Conservation (phyloP, 78 protist species). For the Polysphondylium violaceum region DNA sequence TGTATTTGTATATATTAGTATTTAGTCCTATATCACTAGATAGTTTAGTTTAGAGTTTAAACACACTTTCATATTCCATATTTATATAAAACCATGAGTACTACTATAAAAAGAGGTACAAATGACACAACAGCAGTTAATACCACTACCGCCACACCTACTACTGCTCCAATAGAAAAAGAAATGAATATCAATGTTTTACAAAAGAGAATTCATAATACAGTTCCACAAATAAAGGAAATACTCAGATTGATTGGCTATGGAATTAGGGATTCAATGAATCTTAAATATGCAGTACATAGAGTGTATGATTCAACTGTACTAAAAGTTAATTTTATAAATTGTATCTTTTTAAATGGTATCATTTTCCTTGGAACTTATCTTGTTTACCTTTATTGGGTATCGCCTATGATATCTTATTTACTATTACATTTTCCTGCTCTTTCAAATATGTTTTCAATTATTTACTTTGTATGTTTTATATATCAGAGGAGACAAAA, state of each 20-base stretch:
- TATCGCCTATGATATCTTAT: conserved; percentile 32
- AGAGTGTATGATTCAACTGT: conserved; percentile 22
- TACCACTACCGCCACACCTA: too few relatives aligned
- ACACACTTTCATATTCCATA: too few relatives aligned
- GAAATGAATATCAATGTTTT: too few relatives aligned
- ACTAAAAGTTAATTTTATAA: neutral
- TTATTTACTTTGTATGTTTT: conserved; percentile 64
- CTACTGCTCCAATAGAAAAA: too few relatives aligned
- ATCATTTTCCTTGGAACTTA: conserved; percentile 55
- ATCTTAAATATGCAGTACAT: neutral
- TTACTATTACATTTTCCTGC: conserved; percentile 33
- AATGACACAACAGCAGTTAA: too few relatives aligned
- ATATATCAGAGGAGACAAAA: too few relatives aligned
- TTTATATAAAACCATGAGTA: too few relatives aligned
- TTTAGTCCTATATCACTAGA: too few relatives aligned
- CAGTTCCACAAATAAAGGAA: conserved; percentile 18
- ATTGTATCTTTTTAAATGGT: conserved; percentile 57
- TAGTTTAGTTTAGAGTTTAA: too few relatives aligned
- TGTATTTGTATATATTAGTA: too few relatives aligned
- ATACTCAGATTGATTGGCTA: neutral
- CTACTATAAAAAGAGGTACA: too few relatives aligned
- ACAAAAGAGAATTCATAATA: conserved; percentile 1
- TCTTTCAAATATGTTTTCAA: conserved; percentile 50
- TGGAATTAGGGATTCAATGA: conserved; percentile 61
- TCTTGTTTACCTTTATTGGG: conserved; percentile 41